phyloP scores from a whole-genome alignment of 2,329 filamentous ascomycete species.

The Colletotrichum sp. region DNA sequence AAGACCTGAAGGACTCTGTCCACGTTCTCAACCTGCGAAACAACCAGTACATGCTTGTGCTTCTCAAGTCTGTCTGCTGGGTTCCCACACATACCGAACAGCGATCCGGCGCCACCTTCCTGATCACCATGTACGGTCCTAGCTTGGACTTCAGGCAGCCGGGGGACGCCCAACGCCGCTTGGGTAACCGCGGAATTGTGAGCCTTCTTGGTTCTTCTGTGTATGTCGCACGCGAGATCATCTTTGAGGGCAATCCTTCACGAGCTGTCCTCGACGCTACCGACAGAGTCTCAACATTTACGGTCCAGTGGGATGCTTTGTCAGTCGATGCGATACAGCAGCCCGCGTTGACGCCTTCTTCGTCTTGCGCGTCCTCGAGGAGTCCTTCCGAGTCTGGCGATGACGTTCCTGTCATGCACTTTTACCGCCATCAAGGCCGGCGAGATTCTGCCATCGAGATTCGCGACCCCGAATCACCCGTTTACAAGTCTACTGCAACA shows the following conservation, averaged over 20 bases:
- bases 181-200: constrained; percentile 13
- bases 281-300: constrained; percentile 11
- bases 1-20: background rate
- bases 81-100: constrained; percentile 20
- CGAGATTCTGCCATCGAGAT: constrained; percentile 18
- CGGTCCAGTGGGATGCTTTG: constrained; percentile 14
- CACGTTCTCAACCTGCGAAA: constrained; percentile 16
- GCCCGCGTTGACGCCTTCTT: constrained; percentile 10
- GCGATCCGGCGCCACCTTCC: constrained; percentile 13
- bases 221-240: constrained; percentile 10
- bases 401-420: constrained; percentile 2
- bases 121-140: constrained; percentile 14
- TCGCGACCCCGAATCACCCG: constrained; percentile 10
- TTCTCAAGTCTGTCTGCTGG: constrained; percentile 17
- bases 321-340: constrained; percentile 3
- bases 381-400: constrained; percentile 14
- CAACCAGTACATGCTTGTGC: constrained; percentile 13
- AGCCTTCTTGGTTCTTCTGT: constrained; percentile 9
- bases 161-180: background rate
- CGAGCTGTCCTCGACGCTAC: background rate
- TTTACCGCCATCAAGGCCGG: constrained; percentile 14
- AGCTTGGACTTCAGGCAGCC: constrained; percentile 9
- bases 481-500: constrained; percentile 10
- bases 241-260: constrained; percentile 11
- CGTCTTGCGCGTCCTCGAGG: constrained; percentile 14